These are phyloP conservation scores for Aquilaria malaccensis DNA, from an alignment of 345 rosid genomes.

Conservation along the genomic window DNA sequence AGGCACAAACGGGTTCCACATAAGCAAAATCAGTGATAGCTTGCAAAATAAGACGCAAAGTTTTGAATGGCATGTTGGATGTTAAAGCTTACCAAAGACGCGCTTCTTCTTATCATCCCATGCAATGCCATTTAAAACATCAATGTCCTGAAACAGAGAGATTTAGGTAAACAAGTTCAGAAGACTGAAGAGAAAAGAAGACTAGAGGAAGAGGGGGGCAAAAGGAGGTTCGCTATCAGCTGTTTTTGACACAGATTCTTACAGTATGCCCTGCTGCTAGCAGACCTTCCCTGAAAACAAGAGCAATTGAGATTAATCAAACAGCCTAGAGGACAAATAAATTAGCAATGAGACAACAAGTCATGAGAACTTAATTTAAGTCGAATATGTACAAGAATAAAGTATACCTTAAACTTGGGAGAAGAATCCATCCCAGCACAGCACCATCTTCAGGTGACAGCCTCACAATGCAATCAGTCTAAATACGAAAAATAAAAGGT, in stretches of 20 bases:
- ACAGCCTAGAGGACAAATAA: neutral
- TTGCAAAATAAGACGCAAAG: too few species aligned
- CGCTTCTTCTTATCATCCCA: constrained; percentile 72
- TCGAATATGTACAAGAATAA: constrained; percentile 3
- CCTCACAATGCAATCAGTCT: constrained; percentile 95
- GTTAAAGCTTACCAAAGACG: constrained; percentile 46
- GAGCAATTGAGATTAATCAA: neutral
- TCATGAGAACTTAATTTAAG: neutral
- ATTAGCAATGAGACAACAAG: neutral
- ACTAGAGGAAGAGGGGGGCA: neutral
- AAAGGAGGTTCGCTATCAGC: neutral
- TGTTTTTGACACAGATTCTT: constrained; percentile 21
- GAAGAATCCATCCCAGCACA: constrained; percentile 82
- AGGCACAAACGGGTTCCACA: too few species aligned
- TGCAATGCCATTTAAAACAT: constrained; percentile 95
- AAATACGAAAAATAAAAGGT: constrained; percentile 8
- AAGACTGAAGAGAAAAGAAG: neutral
- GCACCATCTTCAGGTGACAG: constrained; percentile 62
- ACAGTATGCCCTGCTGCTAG: constrained; percentile 51
- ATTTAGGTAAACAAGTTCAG: constrained; percentile 7
- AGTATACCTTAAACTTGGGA: constrained; percentile 58
- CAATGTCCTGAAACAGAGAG: constrained; percentile 41
- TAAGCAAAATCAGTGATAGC: too few species aligned
- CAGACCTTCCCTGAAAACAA: constrained; percentile 49
- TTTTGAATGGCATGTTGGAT: too few species aligned